Evolutionary conservation across 352 stramenopile genomes (phyloP).

Genomic region (Halophytophthora batemanensis): DNA sequence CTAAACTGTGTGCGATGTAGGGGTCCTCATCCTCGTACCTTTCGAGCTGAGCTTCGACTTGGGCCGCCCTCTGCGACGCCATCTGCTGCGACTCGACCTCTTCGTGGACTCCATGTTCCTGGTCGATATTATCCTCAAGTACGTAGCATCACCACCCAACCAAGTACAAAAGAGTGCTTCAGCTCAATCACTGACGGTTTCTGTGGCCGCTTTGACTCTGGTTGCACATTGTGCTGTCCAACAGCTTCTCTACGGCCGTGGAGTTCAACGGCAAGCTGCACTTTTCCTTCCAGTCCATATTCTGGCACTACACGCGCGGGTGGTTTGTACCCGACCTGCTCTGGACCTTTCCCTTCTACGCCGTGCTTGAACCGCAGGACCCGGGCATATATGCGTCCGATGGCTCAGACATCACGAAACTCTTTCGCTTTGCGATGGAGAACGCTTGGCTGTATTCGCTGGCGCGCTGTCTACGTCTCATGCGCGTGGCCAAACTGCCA

Average conservation of each 20-base stretch:
- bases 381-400: slow-evolving; percentile 9
- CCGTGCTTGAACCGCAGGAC: slow-evolving; percentile 35
- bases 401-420: slow-evolving; percentile 6
- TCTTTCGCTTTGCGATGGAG: slow-evolving; percentile 24
- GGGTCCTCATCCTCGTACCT: slow-evolving; percentile 57
- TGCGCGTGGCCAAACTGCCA: slow-evolving; percentile 49
- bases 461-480: slow-evolving; percentile 43
- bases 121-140: slow-evolving; percentile 75
- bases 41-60: slow-evolving; percentile 72
- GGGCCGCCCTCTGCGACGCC: slow-evolving; percentile 19
- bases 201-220: neutral
- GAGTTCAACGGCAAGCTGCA: slow-evolving; percentile 73
- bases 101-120: slow-evolving; percentile 65
- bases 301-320: slow-evolving; percentile 39
- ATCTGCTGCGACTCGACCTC: slow-evolving; percentile 50
- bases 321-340: slow-evolving; percentile 65
- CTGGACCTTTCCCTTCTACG: slow-evolving; percentile 72
- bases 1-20: slow-evolving; percentile 15
- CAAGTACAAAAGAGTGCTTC: too few species aligned
- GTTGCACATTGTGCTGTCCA: slow-evolving; percentile 2
- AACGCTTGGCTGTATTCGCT: slow-evolving; percentile 43
- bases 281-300: slow-evolving; percentile 56
- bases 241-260: slow-evolving; percentile 72
- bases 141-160: slow-evolving; percentile 5
- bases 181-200: neutral